These are phyloP conservation scores for Suillus americanus DNA, from an alignment of 768 basidiomycete genomes.

Conservation along the genomic window DNA sequence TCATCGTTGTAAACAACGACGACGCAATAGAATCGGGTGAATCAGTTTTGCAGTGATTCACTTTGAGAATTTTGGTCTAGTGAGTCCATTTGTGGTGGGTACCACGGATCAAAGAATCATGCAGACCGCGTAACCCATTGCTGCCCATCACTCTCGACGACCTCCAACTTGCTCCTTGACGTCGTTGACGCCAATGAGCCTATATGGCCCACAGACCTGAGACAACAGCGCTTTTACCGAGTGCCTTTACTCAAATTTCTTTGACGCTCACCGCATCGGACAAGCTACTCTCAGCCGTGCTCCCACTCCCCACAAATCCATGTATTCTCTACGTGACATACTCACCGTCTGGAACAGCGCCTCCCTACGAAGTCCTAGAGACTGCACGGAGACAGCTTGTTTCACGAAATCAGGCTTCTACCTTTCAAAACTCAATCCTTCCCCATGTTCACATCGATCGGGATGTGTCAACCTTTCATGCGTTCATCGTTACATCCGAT, in stretches of 20 bases:
- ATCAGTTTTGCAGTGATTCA: neutral
- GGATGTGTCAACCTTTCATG: slow-evolving; percentile 48
- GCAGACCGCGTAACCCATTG: slow-evolving; percentile 1
- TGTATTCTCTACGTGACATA: slow-evolving; percentile 49
- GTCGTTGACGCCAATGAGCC: slow-evolving; percentile 1
- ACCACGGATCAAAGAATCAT: neutral
- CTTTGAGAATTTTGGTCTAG: neutral
- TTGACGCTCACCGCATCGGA: slow-evolving; percentile 37
- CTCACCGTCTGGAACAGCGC: slow-evolving; percentile 27
- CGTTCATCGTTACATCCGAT: slow-evolving; percentile 51
- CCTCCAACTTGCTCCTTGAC: neutral
- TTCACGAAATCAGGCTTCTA: slow-evolving; percentile 33
- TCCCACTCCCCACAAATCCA: slow-evolving; percentile 44
- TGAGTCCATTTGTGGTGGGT: neutral
- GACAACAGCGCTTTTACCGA: slow-evolving; percentile 18
- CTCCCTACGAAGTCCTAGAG: slow-evolving; percentile 48
- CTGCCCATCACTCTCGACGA: slow-evolving; percentile 1
- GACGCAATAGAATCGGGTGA: neutral
- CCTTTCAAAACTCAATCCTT: slow-evolving; percentile 51
- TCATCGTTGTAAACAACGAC: neutral
- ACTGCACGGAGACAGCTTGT: slow-evolving; percentile 51
- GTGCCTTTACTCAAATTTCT: slow-evolving; percentile 21
- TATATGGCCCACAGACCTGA: slow-evolving; percentile 30
- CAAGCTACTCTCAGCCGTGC: slow-evolving; percentile 44
- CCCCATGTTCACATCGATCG: slow-evolving; percentile 48